A percentile compares a stretch with the other conserved stretches of the same genome.
phyloP scores from a whole-genome alignment of 2,329 filamentous ascomycete genomes.

The Mollisia scopiformis region DNA sequence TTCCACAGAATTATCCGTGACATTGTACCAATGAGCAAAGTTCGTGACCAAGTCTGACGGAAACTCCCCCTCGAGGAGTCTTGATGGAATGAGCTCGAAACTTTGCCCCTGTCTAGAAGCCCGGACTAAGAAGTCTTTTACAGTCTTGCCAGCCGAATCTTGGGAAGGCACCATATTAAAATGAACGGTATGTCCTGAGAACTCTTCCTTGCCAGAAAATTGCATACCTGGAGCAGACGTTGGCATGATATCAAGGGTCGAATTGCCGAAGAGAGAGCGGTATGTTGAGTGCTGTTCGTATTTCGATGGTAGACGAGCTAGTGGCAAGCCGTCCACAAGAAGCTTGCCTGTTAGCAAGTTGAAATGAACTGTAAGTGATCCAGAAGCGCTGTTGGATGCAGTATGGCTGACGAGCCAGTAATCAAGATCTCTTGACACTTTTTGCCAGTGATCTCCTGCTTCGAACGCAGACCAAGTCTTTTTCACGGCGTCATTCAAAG shows the following conservation, averaged over 20 bases:
- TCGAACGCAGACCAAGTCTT: constrained; percentile 24
- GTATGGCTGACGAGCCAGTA: constrained; percentile 30
- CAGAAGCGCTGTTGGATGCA: constrained; percentile 12
- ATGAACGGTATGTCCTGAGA: constrained; percentile 11
- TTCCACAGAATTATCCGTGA: not conserved
- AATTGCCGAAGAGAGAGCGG: constrained; percentile 21
- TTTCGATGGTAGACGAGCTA: constrained; percentile 48
- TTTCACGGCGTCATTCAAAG: constrained; percentile 10
- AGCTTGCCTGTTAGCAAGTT: constrained; percentile 56
- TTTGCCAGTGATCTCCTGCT: constrained; percentile 24
- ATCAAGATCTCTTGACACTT: constrained; percentile 12
- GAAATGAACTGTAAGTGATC: constrained; percentile 42
- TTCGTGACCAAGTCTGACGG: constrained; percentile 13
- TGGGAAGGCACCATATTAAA: constrained; percentile 1
- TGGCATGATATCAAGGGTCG: constrained; percentile 39
- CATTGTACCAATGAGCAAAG: constrained; percentile 20
- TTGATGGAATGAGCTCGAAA: constrained; percentile 13
- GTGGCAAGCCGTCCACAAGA: constrained; percentile 53
- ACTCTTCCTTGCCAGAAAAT: constrained; percentile 14
- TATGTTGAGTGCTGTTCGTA: constrained; percentile 41
- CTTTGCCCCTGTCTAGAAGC: constrained; percentile 3
- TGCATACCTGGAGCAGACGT: constrained; percentile 26
- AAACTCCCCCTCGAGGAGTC: constrained; percentile 12
- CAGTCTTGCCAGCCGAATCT: not conserved
- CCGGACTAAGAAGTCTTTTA: constrained; percentile 2